A percentile compares a stretch with the other conserved stretches of the same genome.
Evolutionary conservation across 768 basidiomycete genomes (phyloP).

Genomic region (Gymnopilus dilepis): DNA sequence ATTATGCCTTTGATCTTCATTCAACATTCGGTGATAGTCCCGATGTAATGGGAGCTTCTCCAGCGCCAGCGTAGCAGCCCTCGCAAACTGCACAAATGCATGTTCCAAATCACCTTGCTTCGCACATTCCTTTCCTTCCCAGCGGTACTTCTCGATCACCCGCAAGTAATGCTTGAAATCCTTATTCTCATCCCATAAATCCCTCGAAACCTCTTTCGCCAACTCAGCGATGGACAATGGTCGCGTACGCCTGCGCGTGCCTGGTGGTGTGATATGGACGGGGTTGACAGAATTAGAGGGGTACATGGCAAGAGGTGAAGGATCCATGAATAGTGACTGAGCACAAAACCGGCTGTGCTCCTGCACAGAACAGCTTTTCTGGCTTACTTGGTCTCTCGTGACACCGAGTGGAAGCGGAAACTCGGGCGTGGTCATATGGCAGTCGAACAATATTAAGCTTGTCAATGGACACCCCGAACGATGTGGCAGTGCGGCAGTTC

Average conservation of each 20-base stretch:
- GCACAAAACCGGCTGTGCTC: neutral
- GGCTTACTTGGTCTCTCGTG: too few species aligned
- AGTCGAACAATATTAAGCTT: too few species aligned
- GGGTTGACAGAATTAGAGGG: neutral
- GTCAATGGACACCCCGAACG: too few species aligned
- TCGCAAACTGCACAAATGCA: slow-evolving; percentile 76
- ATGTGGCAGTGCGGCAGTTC: too few species aligned
- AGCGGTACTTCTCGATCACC: slow-evolving; percentile 64
- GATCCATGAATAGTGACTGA: neutral
- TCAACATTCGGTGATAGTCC: slow-evolving; percentile 65
- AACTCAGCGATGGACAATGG: slow-evolving; percentile 71
- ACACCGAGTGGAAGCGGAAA: too few species aligned
- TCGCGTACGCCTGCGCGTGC: slow-evolving; percentile 31
- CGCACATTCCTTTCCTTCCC: slow-evolving; percentile 52
- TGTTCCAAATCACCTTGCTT: slow-evolving; percentile 63
- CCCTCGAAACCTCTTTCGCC: slow-evolving; percentile 71
- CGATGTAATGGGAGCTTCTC: slow-evolving; percentile 79
- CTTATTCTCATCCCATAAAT: too few species aligned
- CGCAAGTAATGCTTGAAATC: slow-evolving; percentile 73
- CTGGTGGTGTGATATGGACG: neutral
- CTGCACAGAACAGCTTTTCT: neutral
- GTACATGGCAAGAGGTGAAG: neutral
- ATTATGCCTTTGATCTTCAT: slow-evolving; percentile 63
- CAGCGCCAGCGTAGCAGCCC: slow-evolving; percentile 76
- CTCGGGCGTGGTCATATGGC: too few species aligned